A percentile compares a stretch with the other conserved stretches of the same genome.
phyloP scores from a whole-genome alignment of 139 green algal species.

The Pseudopediastrum boryanum region DNA sequence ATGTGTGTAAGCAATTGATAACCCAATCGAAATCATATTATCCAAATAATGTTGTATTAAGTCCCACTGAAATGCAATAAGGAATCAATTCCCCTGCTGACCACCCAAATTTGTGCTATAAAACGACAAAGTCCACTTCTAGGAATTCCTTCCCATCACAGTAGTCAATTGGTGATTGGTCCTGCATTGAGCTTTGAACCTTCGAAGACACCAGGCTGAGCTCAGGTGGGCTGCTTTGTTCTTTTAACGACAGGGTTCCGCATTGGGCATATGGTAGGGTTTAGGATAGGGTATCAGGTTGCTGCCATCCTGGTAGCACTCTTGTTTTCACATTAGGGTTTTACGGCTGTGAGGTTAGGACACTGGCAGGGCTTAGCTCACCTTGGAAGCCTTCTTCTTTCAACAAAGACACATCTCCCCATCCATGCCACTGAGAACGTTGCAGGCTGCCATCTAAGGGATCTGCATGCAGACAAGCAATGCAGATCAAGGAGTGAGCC shows the following conservation, averaged over 20 bases:
- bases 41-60: too few species aligned
- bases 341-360: neutral
- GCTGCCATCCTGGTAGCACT: neutral
- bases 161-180: too few species aligned
- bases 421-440: constrained; percentile 35
- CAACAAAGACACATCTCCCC: constrained; percentile 36
- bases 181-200: neutral
- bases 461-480: constrained; percentile 5
- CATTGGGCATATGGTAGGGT: neutral
- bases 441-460: constrained; percentile 18
- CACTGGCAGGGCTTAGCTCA: neutral
- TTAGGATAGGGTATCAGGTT: neutral
- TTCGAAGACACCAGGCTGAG: neutral
- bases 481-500: neutral
- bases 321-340: neutral
- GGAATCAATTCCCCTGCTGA: too few species aligned
- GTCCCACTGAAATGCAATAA: too few species aligned
- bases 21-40: too few species aligned
- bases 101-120: too few species aligned
- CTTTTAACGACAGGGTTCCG: neutral
- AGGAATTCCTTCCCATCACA: too few species aligned
- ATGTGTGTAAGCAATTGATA: too few species aligned
- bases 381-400: constrained; percentile 32
- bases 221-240: too few species aligned
- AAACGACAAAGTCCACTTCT: too few species aligned